phyloP scores from a whole-genome alignment of 768 basidiomycete genomes.

The Rhodotorula diobovata region DNA sequence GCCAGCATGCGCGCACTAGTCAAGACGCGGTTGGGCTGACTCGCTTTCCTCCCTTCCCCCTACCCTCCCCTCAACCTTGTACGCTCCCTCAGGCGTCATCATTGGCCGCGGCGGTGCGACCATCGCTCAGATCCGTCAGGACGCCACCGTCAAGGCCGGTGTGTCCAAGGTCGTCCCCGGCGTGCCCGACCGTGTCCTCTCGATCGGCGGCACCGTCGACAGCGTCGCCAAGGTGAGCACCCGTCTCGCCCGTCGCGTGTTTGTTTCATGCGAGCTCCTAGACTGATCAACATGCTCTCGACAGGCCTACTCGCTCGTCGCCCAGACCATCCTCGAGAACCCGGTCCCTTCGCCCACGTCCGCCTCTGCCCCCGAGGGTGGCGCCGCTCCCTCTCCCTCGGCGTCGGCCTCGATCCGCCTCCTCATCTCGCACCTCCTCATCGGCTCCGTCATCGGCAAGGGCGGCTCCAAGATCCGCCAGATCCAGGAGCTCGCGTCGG shows the following conservation, averaged over 20 bases:
- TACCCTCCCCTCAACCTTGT: too few relatives aligned
- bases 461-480: constrained; percentile 96
- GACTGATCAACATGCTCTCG: too few relatives aligned
- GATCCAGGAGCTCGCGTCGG: constrained; percentile 92
- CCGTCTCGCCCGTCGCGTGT: background rate
- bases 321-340: constrained; percentile 54
- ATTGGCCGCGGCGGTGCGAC: constrained; percentile 97
- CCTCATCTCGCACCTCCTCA: constrained; percentile 96
- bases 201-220: constrained; percentile 85
- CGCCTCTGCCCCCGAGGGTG: constrained; percentile 54
- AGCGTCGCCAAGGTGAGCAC: constrained; percentile 77
- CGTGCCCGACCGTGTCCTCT: constrained; percentile 95
- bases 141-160: constrained; percentile 95
- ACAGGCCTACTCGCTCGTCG: constrained; percentile 90
- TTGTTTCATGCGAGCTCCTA: too few relatives aligned
- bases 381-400: constrained; percentile 60
- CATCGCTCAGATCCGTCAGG: constrained; percentile 90
- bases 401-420: constrained; percentile 79
- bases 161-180: constrained; percentile 98
- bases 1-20: too few relatives aligned
- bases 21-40: too few relatives aligned
- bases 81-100: constrained; percentile 65
- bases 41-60: background rate
- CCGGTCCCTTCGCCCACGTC: constrained; percentile 77
- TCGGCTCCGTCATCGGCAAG: constrained; percentile 91